These are phyloP conservation scores for Phytopythium mirpurense DNA, from an alignment of 352 stramenopile genomes.

Conservation along the genomic window DNA sequence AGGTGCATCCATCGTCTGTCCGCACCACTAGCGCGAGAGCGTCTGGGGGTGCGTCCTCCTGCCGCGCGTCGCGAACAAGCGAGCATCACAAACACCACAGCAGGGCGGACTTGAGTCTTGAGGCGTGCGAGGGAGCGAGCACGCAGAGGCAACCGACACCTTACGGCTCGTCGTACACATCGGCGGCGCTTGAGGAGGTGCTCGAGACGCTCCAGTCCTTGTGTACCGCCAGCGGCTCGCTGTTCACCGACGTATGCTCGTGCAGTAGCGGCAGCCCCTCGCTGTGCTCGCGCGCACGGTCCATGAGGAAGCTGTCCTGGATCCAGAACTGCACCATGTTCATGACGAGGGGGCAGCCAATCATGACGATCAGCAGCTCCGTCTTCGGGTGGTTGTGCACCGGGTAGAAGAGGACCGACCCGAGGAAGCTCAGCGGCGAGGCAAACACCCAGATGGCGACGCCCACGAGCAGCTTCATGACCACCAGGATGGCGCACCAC, in stretches of 20 bases:
- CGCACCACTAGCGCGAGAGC: not conserved
- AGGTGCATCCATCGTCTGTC: too few species aligned
- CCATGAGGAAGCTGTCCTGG: slow-evolving; percentile 77
- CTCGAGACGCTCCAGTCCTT: slow-evolving; percentile 32
- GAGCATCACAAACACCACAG: not conserved
- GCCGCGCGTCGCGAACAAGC: not conserved
- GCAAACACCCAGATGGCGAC: slow-evolving; percentile 59
- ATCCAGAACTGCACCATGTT: slow-evolving; percentile 88
- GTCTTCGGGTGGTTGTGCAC: slow-evolving; percentile 68
- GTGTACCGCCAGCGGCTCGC: slow-evolving; percentile 12
- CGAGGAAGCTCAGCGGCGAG: slow-evolving; percentile 48
- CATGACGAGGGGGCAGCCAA: slow-evolving; percentile 77
- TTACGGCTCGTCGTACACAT: slow-evolving; percentile 68
- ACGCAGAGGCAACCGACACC: not conserved
- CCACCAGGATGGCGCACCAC: slow-evolving; percentile 55
- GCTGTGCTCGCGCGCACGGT: slow-evolving; percentile 23
- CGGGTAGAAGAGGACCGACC: slow-evolving; percentile 60
- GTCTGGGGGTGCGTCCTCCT: slow-evolving; percentile 2
- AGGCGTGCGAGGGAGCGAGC: not conserved
- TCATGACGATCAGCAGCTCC: slow-evolving; percentile 82
- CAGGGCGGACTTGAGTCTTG: not conserved
- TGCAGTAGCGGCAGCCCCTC: slow-evolving; percentile 32
- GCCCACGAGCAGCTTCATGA: slow-evolving; percentile 71
- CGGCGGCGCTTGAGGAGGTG: slow-evolving; percentile 35
- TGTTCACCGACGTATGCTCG: not conserved